Evolutionary conservation across 768 basidiomycete genomes (phyloP).

Genomic region (Tylopilus rubrobrunneus): DNA sequence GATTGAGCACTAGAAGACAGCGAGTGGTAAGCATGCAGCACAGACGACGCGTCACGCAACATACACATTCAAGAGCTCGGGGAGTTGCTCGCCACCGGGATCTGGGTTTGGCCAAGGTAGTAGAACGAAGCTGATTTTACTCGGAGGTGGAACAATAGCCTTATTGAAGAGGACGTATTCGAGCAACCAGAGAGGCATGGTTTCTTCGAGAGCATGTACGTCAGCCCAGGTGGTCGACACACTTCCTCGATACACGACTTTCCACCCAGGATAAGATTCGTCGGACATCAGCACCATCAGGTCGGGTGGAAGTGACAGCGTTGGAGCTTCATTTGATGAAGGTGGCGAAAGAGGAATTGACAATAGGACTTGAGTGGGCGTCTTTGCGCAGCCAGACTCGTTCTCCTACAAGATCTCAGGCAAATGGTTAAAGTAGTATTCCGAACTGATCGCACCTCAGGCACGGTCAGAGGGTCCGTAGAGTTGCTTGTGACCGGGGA

Average conservation of each 20-base stretch:
- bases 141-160: slow-evolving; percentile 44
- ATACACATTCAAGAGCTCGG: slow-evolving; percentile 83
- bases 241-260: slow-evolving; percentile 70
- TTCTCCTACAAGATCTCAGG: slow-evolving; percentile 19
- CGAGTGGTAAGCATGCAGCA: not conserved
- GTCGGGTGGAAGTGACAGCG: slow-evolving; percentile 51
- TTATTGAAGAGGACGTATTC: slow-evolving; percentile 80
- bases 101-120: slow-evolving; percentile 69
- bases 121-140: slow-evolving; percentile 88
- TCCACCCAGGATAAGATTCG: slow-evolving; percentile 73
- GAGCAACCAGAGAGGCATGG: slow-evolving; percentile 83
- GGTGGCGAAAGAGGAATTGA: slow-evolving; percentile 63
- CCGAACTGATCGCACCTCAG: slow-evolving; percentile 23
- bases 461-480: slow-evolving; percentile 13
- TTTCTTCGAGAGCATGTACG: slow-evolving; percentile 58
- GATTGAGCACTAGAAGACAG: slow-evolving; percentile 56
- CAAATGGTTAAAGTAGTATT: not conserved
- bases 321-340: slow-evolving; percentile 66
- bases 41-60: slow-evolving; percentile 27
- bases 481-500: slow-evolving; percentile 21
- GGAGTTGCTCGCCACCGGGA: slow-evolving; percentile 56
- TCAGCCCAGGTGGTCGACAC: slow-evolving; percentile 57
- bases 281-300: slow-evolving; percentile 77
- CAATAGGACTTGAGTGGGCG: slow-evolving; percentile 53
- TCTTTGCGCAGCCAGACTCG: slow-evolving; percentile 35